phyloP scores from a whole-genome alignment of 306 rosid species.

The Geum urbanum region DNA sequence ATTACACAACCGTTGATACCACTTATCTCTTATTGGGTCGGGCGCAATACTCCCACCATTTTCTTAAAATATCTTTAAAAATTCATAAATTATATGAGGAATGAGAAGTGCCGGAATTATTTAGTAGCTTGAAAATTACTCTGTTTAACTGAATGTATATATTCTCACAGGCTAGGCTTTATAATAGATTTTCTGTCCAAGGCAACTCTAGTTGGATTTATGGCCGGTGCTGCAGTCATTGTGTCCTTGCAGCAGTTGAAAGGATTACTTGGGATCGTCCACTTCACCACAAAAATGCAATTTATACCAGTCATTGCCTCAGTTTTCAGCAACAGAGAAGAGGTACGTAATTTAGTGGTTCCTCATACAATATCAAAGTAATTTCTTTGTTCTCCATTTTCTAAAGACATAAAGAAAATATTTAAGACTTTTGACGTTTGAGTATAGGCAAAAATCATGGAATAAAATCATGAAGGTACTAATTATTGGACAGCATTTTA shows the following conservation, averaged over 20 bases:
- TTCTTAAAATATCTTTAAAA: too few species aligned
- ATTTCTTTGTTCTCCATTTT: background rate
- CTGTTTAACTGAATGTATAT: background rate
- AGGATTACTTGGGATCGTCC: slow-evolving; percentile 83
- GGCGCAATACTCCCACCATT: too few species aligned
- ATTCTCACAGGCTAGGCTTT: slow-evolving; percentile 67
- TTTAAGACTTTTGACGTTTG: background rate
- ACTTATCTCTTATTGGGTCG: background rate
- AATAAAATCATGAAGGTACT: background rate
- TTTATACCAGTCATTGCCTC: slow-evolving; percentile 67
- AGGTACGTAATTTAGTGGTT: slow-evolving; percentile 63
- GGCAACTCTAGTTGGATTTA: slow-evolving; percentile 91
- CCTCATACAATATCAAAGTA: slow-evolving; percentile 10
- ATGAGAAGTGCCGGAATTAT: background rate
- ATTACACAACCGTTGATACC: background rate
- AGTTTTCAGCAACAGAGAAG: slow-evolving; percentile 51
- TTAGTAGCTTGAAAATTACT: background rate
- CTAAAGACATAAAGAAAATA: background rate
- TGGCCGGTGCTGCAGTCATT: slow-evolving; percentile 97
- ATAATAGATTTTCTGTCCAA: slow-evolving; percentile 91
- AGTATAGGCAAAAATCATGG: background rate
- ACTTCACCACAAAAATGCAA: slow-evolving; percentile 84
- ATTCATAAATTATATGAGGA: too few species aligned
- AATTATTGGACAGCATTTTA: background rate
- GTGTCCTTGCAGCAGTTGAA: slow-evolving; percentile 88